Evolutionary conservation across 495 filamentous ascomycete genomes (phyloP), one percentile per base, ranked within the genome.

Genomic region (Echria macrotheca): DNA sequence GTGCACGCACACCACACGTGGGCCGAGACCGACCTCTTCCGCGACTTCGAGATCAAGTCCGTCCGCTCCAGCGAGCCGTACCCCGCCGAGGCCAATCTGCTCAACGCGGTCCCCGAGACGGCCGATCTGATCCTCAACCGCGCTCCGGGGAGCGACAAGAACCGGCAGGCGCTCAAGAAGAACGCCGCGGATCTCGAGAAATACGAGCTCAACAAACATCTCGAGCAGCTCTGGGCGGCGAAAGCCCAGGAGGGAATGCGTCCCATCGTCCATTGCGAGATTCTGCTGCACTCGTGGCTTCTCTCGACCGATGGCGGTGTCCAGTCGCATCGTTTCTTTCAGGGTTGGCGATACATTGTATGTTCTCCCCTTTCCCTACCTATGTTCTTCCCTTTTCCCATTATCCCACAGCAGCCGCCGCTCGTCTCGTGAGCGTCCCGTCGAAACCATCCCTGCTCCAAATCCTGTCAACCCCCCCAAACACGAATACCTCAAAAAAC

Each of bases 281-380:
- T 56, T 5, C 44, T 55, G 9, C 35, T 59, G 1, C 56, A 54
- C 36, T 14, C 41, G 29, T 59, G 49, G 48, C 49, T 59, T 7
- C 9, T n/a, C 5, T 14, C 15, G 2, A 44, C 55, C 10, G 42
- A 42, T 5, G 58, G 52, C 15, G 47, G 45, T 25, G 50, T 33
- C 0, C 42, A 22, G 4, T 32, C 49, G 4, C 19, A 44, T n/a
- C 23, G 53, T 2, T 64, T 64, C 40, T 64, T 64, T 50, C 23
- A 55, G 5, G 29, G 28, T 0, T 53, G 39, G 43, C 58, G 45
- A 10, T 64, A 64, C 26, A 64, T 64, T 15, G 60, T 31, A 12
- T 6, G 28, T 31, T 31, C 6, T 31, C 28, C 28, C 28, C 28
- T 31, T 6, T 31, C 28, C 28, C 12, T 31, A 31, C 28, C 28